Percentiles rank a stretch among this genome's conserved stretches.
These are phyloP conservation scores for Cutaneotrichosporon sp. DNA, from an alignment of 1,284 basidiomycete species.

Conservation along the genomic window DNA sequence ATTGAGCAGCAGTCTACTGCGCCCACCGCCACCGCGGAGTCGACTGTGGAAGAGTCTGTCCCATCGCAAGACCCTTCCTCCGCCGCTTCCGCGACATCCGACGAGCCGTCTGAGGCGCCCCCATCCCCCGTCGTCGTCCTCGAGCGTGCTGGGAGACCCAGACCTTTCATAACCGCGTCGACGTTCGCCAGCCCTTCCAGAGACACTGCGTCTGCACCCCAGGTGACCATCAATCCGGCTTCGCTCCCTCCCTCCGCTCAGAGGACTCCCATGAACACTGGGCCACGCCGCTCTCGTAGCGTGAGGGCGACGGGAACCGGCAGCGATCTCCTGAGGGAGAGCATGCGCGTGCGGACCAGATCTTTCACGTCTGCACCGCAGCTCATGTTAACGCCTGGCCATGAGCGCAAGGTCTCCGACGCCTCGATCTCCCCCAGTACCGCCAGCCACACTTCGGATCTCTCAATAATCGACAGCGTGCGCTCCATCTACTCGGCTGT, in stretches of 20 bases:
- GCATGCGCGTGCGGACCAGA: constrained; percentile 2
- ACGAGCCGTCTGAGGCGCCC: not conserved
- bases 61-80: not conserved
- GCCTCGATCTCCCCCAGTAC: not conserved
- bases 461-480: constrained; percentile 19
- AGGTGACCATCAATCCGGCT: not conserved
- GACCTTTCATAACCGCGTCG: not conserved
- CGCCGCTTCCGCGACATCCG: not conserved
- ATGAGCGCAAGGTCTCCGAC: not conserved
- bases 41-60: not conserved
- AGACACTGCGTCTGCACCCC: not conserved
- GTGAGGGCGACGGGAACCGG: not conserved
- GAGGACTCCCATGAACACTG: not conserved
- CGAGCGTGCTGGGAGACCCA: not conserved
- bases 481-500: constrained; percentile 22
- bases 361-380: not conserved
- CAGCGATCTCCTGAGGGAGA: constrained; percentile 1
- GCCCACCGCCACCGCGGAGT: not conserved
- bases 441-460: not conserved
- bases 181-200: not conserved
- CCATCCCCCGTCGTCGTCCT: not conserved
- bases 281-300: not conserved
- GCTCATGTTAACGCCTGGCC: not conserved
- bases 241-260: not conserved
- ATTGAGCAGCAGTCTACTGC: too few relatives aligned